Base-by-base conservation (phyloP, 495 filamentous ascomycete genomes). In the Podospora australis region DNA sequence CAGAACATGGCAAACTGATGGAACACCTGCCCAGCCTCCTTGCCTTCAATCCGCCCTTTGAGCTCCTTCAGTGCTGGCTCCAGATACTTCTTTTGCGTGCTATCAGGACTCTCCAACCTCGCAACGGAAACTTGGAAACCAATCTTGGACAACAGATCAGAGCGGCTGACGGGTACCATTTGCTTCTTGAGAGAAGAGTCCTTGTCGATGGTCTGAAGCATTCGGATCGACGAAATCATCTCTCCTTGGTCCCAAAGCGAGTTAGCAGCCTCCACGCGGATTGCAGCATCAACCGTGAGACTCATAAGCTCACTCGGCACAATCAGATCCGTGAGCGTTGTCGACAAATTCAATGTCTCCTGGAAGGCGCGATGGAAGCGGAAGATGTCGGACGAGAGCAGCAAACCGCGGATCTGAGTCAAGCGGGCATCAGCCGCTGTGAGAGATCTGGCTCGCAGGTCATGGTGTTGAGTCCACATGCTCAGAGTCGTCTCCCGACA, bases 211-310 rank as follows among this genome's bases (percentile, higher is more conserved):
- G 80, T 74, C 55, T 90, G 81, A 22, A 97, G 80, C 75, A 96
- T 90, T 32, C 80, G 74, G 40, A 99, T 95, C 1, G 94, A 95
- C 2, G 90, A 78, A n/a, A 82, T 78, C 75, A 87, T 86, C 62
- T 97, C 91, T 13, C 88, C 91, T 60, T 95, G 86, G 46, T 91
- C 89, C 92, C 92, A 99, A 11, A 99, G 70, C 32, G 95, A 88
- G 53, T 87, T 86, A 7, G 92, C 89, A 17, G 83, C 77, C 63
- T 97, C 92, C 36, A 87, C 75, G 50, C 78, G 78, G 20, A 86
- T 79, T 28, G 81, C 82, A 4, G 80, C 86, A 50, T 84, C 82
- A 40, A 95, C 79, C 52, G 81, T 76, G n/a, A 96, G 67, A 0
- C 85, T 87, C 41, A 86, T 62, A 0, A 76, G 67, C 53, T 76